Conservation (phyloP, 352 stramenopile genomes). For the Phytopythium delawarense region DNA sequence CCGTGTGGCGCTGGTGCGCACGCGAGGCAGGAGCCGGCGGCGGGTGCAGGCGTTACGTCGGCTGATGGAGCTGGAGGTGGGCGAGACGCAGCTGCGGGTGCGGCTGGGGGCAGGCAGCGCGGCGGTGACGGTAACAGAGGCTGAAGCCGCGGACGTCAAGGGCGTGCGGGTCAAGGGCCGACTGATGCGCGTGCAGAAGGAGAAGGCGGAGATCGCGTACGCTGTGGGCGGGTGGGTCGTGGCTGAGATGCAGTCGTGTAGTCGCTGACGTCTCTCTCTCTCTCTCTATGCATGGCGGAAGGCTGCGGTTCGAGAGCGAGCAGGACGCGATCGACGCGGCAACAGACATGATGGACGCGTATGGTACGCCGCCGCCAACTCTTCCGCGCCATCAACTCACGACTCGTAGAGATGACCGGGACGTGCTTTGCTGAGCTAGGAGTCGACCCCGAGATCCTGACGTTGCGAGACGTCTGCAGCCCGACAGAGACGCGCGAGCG, state of each 20-base stretch:
- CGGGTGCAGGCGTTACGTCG: not conserved
- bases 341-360: not conserved
- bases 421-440: not conserved
- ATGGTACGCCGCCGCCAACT: not conserved
- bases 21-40: not conserved
- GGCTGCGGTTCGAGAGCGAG: not conserved
- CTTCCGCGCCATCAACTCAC: not conserved
- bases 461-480: not conserved
- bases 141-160: not conserved
- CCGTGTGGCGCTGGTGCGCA: not conserved
- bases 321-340: constrained; percentile 4
- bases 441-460: not conserved
- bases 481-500: not conserved
- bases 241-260: not conserved
- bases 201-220: not conserved
- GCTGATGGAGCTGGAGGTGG: not conserved
- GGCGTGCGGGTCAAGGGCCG: constrained; percentile 1
- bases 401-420: not conserved
- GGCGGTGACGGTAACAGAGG: not conserved
- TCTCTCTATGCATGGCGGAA: not conserved
- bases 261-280: not conserved
- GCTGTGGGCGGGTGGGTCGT: not conserved
- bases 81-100: not conserved
- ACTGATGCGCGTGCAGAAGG: not conserved
- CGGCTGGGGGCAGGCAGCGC: not conserved